A percentile compares a stretch with the other conserved stretches of the same genome.
Conservation (phyloP, 805 yeast genomes). For the Torulaspora franciscae region DNA sequence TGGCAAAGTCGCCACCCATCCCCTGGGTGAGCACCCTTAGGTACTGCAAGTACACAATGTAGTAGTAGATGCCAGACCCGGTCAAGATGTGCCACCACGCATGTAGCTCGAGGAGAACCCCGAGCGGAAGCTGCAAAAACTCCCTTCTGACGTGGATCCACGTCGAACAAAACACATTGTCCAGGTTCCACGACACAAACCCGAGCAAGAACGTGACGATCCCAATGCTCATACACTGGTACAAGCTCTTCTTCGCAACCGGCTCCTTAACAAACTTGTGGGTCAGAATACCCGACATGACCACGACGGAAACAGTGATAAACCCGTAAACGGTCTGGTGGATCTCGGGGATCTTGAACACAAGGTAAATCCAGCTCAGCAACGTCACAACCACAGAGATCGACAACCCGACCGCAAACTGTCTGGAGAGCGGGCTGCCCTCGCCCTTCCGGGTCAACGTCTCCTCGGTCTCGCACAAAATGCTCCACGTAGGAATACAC, state of each 20-base stretch:
- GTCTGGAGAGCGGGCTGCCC: constrained; percentile 14
- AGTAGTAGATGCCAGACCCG: constrained; percentile 82
- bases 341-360: constrained; percentile 74
- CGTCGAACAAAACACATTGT: constrained; percentile 66
- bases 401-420: constrained; percentile 12
- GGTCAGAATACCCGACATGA: constrained; percentile 52
- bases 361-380: constrained; percentile 50
- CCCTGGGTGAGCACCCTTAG: constrained; percentile 63
- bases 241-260: constrained; percentile 46
- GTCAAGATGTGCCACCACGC: constrained; percentile 97
- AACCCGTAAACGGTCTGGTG: constrained; percentile 84
- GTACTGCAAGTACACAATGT: constrained; percentile 73
- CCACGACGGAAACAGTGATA: constrained; percentile 66
- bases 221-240: constrained; percentile 53
- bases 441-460: constrained; percentile 9
- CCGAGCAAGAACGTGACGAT: constrained; percentile 63
- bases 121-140: constrained; percentile 71
- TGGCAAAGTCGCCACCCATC: constrained; percentile 49
- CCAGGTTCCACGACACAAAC: constrained; percentile 82
- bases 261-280: constrained; percentile 51
- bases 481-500: constrained; percentile 87
- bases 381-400: constrained; percentile 18
- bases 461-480: constrained; percentile 54
- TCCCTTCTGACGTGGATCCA: constrained; percentile 57
- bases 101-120: constrained; percentile 82